Base-by-base conservation (phyloP, 2,329 filamentous ascomycete species). In the Curvularia sp. region DNA sequence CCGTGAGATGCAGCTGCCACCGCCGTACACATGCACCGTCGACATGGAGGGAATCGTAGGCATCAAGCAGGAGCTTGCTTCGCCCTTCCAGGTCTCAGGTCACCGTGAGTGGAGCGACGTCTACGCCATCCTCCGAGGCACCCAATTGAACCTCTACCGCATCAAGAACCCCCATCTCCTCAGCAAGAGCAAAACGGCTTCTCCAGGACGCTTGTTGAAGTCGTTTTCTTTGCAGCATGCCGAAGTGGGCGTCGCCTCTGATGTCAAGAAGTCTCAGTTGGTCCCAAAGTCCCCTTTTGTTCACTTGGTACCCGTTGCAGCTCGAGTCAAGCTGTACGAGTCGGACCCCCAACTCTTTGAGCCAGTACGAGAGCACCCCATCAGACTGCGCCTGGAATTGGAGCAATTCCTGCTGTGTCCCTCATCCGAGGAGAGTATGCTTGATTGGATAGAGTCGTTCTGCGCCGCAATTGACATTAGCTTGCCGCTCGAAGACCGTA, bases 381-480 rank as follows among this genome's bases (percentile, higher is more conserved):
- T 93, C 59, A 86, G 90, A n/a, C 72, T 93, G 58, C 84, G 90
- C 27, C 84, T 87, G 30, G 90, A 93, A 75, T 86, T 87, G 1
- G 89, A 93, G 65, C 90, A 93, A 69, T 87, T 93, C 58, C 77
- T 93, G 19, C 77, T 93, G 7, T 88, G 88, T 2, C 89, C 88
- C 63, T 79, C 85, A 51, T 84, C 87, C 49, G 80, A 91, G 52
- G 83, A 86, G 55, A 85, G 82, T 0, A 89, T 92, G 72, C 82
- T 91, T 60, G 82, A 83, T 49, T 90, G 90, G 87, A 78, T 92
- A 2, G 87, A 91, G 69, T 81, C 81, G 2, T 78, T 78, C 38
- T 90, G 88, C 68, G 87, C 88, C n/a, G 89, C 87, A 46, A 89
- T 93, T 59, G 88, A 91, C 68, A 84, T 93, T 19, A 86, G 89